A percentile compares a stretch with the other conserved stretches of the same genome.
These are phyloP conservation scores for Penicillium nucicola DNA, from an alignment of 495 filamentous ascomycete genomes.

Conservation along the genomic window DNA sequence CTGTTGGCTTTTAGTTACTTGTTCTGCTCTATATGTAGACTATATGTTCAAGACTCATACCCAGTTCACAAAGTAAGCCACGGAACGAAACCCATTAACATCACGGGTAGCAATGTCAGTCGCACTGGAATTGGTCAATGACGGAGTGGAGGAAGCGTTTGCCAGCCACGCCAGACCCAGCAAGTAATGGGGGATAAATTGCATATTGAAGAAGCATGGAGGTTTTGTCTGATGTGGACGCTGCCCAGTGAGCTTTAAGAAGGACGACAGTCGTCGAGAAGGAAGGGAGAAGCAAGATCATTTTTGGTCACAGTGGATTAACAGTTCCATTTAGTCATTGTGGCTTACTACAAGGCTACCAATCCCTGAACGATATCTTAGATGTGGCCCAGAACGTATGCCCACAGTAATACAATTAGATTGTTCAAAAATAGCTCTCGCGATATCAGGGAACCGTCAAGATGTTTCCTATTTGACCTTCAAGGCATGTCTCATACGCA, in stretches of 20 bases:
- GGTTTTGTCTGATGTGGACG: background rate
- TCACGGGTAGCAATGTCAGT: constrained; percentile 13
- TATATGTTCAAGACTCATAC: constrained; percentile 10
- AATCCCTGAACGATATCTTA: too few relatives aligned
- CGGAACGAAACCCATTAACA: constrained; percentile 53
- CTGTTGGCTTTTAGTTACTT: constrained; percentile 35
- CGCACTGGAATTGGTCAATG: background rate
- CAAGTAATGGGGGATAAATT: constrained; percentile 5
- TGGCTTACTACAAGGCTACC: too few relatives aligned
- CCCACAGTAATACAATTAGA: too few relatives aligned
- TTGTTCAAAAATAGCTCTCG: too few relatives aligned
- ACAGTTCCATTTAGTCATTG: too few relatives aligned
- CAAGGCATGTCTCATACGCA: too few relatives aligned
- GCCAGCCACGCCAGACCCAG: constrained; percentile 12
- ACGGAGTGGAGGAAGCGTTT: constrained; percentile 7
- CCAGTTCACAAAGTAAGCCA: constrained; percentile 89
- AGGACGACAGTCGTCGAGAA: background rate
- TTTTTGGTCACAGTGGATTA: too few relatives aligned
- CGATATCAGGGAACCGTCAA: too few relatives aligned
- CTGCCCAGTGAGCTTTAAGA: constrained; percentile 8
- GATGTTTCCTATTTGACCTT: too few relatives aligned
- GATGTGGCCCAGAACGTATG: too few relatives aligned
- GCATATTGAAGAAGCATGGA: constrained; percentile 7
- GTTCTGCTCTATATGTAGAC: background rate
- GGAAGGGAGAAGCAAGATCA: too few relatives aligned